These are phyloP conservation scores for Kwoniella botswanensis DNA, from an alignment of 768 basidiomycete genomes.

Conservation along the genomic window DNA sequence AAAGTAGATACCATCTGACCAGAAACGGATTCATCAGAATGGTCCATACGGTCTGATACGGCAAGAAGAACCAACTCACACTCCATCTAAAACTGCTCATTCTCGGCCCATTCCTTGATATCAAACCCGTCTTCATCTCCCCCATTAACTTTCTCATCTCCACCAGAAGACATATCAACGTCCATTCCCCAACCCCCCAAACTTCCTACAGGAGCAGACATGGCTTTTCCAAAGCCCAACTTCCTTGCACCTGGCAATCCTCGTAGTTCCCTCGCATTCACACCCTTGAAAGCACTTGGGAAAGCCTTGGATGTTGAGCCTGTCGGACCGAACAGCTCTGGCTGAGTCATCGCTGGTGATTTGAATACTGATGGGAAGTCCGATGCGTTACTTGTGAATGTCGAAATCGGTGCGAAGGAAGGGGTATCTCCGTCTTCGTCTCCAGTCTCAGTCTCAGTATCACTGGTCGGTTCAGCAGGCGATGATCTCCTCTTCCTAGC, in stretches of 20 bases:
- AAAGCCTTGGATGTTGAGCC: constrained; percentile 14
- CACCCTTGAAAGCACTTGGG: constrained; percentile 21
- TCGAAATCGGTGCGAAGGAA: background rate
- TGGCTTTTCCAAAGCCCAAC: constrained; percentile 40
- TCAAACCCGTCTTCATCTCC: constrained; percentile 43
- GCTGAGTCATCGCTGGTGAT: constrained; percentile 42
- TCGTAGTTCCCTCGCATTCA: constrained; percentile 20
- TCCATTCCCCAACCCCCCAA: constrained; percentile 39
- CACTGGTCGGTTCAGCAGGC: constrained; percentile 26
- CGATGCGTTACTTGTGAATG: constrained; percentile 27
- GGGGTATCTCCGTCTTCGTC: constrained; percentile 38
- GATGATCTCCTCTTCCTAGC: constrained; percentile 26
- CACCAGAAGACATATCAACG: constrained; percentile 32
- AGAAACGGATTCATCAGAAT: no score
- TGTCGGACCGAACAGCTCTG: constrained; percentile 35
- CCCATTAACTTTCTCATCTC: background rate
- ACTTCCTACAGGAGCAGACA: constrained; percentile 44
- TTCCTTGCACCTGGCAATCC: constrained; percentile 27
- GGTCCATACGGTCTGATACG: no score
- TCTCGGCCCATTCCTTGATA: constrained; percentile 47
- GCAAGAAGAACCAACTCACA: background rate
- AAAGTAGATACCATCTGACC: no score
- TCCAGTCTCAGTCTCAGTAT: constrained; percentile 37
- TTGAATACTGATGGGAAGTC: constrained; percentile 52
- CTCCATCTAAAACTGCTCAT: constrained; percentile 37